Base-by-base conservation (phyloP, 768 basidiomycete genomes). In the Termitomyces sp. region DNA sequence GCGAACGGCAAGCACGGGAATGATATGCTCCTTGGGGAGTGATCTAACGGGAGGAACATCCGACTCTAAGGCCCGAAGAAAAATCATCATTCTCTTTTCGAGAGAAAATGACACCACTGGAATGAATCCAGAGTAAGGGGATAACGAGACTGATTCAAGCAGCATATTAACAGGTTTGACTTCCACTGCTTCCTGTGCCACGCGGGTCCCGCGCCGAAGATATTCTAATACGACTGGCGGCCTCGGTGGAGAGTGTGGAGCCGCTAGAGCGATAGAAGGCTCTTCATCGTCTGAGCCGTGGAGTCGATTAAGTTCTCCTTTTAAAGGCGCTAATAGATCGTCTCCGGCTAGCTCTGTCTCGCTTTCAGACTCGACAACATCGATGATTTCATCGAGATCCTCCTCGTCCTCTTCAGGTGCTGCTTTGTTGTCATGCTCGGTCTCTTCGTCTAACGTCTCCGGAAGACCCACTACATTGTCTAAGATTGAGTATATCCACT, bases 321-420 rank as follows among this genome's bases (percentile, higher is more conserved):
- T 86, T 16, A 91, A 71, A 32, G 87, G 87, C 7, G 87, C 88
- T 8, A 91, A 75, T 20, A 79, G 79, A 67, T 91, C 87, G 10
- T 68, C 70, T 6, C 71, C 75, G 46, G 77, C 80, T 16, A 78
- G 77, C 26, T 82, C 81, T 35, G 80, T 80, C 51, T 63, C 61
- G 44, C 58, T 63, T 58, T 86, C 76, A 26, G 79, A 79, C 64
- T 88, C 85, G 0, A 83, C 75, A 12, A 90, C 88, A 58, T 88
- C 89, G 44, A 91, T 74, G 18, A 90, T 70, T 58, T 90, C 86
- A 38, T 60, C 44, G 3, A 54, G 35, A 59, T 86, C 80, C 13
- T 76, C 79, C 18, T 75, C 73, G 4, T 75, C 72, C 35, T 69
- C 69, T 32, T 68, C 54, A 32, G 13, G 32, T 32, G 26, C 45